phyloP scores from a whole-genome alignment of 805 yeast species.

The Geotrichum ghanense region DNA sequence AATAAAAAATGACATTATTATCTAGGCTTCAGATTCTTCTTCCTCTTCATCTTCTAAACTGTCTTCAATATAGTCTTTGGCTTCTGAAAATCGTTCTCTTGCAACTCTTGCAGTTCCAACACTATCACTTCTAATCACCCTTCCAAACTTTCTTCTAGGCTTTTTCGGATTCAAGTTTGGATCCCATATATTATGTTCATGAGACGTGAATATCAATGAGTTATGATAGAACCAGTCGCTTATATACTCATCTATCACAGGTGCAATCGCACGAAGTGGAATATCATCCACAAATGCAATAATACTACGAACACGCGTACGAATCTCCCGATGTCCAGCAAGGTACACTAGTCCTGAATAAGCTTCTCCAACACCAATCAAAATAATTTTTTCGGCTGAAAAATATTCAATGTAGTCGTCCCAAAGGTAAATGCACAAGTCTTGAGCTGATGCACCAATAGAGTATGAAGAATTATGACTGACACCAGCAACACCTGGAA shows the following conservation, averaged over 20 bases:
- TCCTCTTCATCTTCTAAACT: conserved; percentile 12
- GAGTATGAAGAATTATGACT: conserved; percentile 35
- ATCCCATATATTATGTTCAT: conserved; percentile 74
- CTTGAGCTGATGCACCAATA: conserved; percentile 62
- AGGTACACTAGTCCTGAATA: conserved; percentile 79
- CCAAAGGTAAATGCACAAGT: conserved; percentile 71
- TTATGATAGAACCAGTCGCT: conserved; percentile 86
- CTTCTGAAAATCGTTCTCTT: conserved; percentile 75
- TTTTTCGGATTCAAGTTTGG: conserved; percentile 39
- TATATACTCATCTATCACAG: conserved; percentile 79
- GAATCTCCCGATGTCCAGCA: conserved; percentile 66
- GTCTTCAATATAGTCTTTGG: conserved; percentile 57
- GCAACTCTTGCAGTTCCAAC: conserved; percentile 70
- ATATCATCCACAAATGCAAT: conserved; percentile 59
- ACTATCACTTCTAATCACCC: conserved; percentile 62
- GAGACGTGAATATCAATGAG: conserved; percentile 70
- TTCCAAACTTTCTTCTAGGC: conserved; percentile 85
- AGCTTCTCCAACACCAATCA: conserved; percentile 85
- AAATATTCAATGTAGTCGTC: conserved; percentile 80
- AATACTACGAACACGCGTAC: conserved; percentile 58
- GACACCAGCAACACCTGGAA: conserved; percentile 47
- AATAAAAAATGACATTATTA: neutral
- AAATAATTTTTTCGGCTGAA: conserved; percentile 55
- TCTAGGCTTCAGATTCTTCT: neutral
- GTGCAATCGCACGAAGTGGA: conserved; percentile 66